Conservation (phyloP, 1,284 basidiomycete species). For the Microbotryomycetes sp. region DNA sequence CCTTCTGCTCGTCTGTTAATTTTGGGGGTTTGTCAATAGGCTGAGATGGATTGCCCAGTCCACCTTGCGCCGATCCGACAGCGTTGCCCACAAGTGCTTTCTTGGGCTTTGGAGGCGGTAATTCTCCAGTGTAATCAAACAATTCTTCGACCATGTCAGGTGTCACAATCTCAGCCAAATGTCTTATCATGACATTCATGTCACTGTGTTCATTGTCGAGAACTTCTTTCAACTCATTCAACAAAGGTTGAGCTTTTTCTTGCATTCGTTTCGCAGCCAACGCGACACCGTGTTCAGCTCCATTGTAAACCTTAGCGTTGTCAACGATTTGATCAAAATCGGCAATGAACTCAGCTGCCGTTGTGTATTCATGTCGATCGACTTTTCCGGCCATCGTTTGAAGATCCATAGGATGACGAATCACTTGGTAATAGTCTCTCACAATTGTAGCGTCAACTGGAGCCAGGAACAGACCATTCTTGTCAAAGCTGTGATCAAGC, state of each 20-base stretch:
- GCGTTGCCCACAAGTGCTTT: no score
- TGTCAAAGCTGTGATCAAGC: constrained; percentile 60
- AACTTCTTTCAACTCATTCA: constrained; percentile 20
- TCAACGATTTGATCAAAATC: constrained; percentile 75
- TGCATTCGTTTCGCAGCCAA: constrained; percentile 66
- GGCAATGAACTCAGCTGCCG: constrained; percentile 67
- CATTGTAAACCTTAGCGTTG: constrained; percentile 86
- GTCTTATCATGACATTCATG: constrained; percentile 1
- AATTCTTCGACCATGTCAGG: constrained; percentile 18
- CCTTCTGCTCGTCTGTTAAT: no score
- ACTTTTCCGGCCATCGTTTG: constrained; percentile 69
- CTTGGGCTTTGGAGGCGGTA: no score
- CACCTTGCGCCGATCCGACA: no score
- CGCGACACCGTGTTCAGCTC: constrained; percentile 63
- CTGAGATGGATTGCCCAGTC: no score
- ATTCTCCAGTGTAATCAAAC: constrained; percentile 3
- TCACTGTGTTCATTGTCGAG: constrained; percentile 54
- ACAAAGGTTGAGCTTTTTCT: constrained; percentile 52
- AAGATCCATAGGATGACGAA: constrained; percentile 89
- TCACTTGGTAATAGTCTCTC: constrained; percentile 85
- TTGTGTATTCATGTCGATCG: constrained; percentile 69
- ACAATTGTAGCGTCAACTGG: constrained; percentile 74
- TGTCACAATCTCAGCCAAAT: constrained; percentile 5
- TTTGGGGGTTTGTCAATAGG: no score
- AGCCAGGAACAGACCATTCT: constrained; percentile 64